Evolutionary conservation across 2,329 filamentous ascomycete genomes (phyloP).

Genomic region (Talaromyces albobiverticillius): DNA sequence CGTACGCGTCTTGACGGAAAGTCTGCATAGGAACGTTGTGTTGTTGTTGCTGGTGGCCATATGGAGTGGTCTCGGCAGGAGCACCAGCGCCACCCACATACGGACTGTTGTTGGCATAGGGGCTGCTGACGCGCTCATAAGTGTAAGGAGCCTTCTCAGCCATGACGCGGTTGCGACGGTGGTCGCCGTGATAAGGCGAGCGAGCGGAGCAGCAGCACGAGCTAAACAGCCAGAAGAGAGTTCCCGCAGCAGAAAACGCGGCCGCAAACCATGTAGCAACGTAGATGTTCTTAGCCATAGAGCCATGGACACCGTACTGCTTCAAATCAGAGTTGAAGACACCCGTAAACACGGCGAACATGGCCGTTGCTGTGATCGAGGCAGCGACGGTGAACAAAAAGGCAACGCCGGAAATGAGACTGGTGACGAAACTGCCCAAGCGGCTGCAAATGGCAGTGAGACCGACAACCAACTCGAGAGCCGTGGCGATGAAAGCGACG

Average conservation of each 20-base stretch:
- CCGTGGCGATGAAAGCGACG: constrained; percentile 67
- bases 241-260: constrained; percentile 70
- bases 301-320: constrained; percentile 67
- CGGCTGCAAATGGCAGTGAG: constrained; percentile 80
- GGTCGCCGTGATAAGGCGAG: constrained; percentile 45
- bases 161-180: constrained; percentile 36
- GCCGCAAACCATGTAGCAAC: constrained; percentile 74
- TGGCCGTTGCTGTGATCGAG: constrained; percentile 70
- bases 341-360: constrained; percentile 67
- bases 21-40: constrained; percentile 25
- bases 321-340: constrained; percentile 65
- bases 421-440: constrained; percentile 77
- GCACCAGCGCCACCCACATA: constrained; percentile 10
- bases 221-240: constrained; percentile 87
- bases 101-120: constrained; percentile 21
- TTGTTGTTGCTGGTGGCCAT: too few relatives aligned
- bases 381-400: constrained; percentile 61
- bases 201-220: constrained; percentile 86
- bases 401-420: constrained; percentile 63
- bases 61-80: constrained; percentile 17
- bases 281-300: constrained; percentile 68
- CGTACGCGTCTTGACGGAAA: constrained; percentile 28
- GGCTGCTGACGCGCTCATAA: constrained; percentile 53
- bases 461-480: constrained; percentile 70
- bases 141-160: constrained; percentile 62